These are phyloP conservation scores for Lactifluus hygrophoroides DNA, from an alignment of 768 basidiomycete genomes.

Conservation along the genomic window DNA sequence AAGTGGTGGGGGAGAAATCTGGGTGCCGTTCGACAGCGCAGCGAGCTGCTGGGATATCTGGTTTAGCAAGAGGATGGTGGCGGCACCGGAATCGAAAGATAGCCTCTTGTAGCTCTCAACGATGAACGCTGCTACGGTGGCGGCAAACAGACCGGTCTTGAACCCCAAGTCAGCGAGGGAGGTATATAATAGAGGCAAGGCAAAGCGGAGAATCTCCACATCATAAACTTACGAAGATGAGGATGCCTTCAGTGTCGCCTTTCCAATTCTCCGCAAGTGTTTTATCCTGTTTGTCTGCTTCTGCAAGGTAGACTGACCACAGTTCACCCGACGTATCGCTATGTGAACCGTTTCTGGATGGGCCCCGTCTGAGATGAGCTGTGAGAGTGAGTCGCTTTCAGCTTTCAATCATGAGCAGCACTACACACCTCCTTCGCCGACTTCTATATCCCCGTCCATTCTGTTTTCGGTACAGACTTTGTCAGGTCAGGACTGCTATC, in stretches of 20 bases:
- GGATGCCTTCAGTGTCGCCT: constrained; percentile 4
- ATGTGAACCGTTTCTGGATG: background rate
- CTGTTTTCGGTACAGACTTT: no score
- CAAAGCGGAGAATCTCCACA: background rate
- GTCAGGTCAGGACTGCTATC: no score
- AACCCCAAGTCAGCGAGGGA: background rate
- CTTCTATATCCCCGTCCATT: background rate
- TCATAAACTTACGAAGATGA: background rate
- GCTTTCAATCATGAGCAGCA: background rate
- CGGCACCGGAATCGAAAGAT: background rate
- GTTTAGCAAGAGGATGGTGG: background rate
- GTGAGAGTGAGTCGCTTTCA: background rate
- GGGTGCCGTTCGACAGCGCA: background rate
- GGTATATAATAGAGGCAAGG: no score
- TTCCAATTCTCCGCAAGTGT: constrained; percentile 5
- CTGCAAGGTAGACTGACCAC: constrained; percentile 4
- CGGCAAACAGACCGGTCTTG: constrained; percentile 14
- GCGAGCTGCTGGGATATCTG: constrained; percentile 14
- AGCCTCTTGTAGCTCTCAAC: constrained; percentile 12
- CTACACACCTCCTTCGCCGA: background rate
- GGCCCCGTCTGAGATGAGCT: background rate
- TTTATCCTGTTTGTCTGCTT: background rate
- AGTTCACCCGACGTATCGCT: background rate
- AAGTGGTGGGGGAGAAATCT: background rate
- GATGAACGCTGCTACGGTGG: constrained; percentile 10